Evolutionary conservation across 1,284 basidiomycete species (phyloP), one percentile per base, ranked within the genome.

Genomic region (Malassezia yamatoensis): DNA sequence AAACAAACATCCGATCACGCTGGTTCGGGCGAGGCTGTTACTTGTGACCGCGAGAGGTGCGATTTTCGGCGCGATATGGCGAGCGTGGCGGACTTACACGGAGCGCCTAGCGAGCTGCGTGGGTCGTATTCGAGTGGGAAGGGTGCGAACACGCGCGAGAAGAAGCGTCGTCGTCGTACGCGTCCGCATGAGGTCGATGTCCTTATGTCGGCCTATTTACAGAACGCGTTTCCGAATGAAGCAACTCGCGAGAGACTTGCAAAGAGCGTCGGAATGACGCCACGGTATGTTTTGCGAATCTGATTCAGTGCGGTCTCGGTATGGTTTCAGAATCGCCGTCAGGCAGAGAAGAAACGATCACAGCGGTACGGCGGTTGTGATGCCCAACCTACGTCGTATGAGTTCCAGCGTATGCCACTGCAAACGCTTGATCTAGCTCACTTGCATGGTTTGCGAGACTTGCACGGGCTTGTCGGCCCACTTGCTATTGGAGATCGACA

Each of bases 301-400:
- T 39, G 45, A 37, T 58, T 62, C 44, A 48, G 53, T 2, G 55
- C 55, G 34, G 66, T 72, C 7, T 70, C 68, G 12, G 65, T 72
- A 12, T 72, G 70, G 70, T 72, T 72, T 53, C 70, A 72, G 54
- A 72, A 72, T 55, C 55, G 68, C 18, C 46, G 70, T 21, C 70
- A 72, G 42, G 68, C 70, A n/a, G 67, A 70, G 33, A 70, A 70
- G 65, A 72, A 72, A 53, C 55, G 70, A n/a, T 68, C 70, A 5
- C 55, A 59, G 41, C 58, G 70, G 11, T 72, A 62, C 42, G 52
- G 62, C 32, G 62, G 60, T 36, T 49, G 61, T 10, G 60, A 62
- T 53, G 24, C 20, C 21, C 9, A 6, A 15, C 6, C 20, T n/a
- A 16, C 18, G 13, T 3, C 10, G 8, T 5, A 20, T 34, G 24